Evolutionary conservation across 257 asterid genomes (phyloP), one percentile per base, ranked within the genome.

Genomic region (Nemophila menziesii): DNA sequence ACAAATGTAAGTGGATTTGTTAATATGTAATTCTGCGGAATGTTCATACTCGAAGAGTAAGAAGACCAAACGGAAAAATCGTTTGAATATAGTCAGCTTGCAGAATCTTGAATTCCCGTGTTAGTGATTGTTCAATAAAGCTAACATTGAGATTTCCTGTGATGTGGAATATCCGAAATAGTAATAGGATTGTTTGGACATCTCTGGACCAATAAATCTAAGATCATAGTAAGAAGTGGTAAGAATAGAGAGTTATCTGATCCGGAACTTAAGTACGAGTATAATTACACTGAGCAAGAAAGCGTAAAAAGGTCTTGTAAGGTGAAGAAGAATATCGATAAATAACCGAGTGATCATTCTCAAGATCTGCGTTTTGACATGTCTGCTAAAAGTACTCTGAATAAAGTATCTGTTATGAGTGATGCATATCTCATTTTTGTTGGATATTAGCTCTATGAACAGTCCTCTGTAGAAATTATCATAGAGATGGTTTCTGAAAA

Each of bases 71-170:
- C n/a, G 48, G 43, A 65, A 37, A 39, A 76, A 69, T 22, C 65
- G 55, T 51, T 33, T 79, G 43, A 49, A 59, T 2, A 39, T 79
- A 43, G 69, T 66, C 48, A n/a, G 86, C 79, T 6, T 83, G 90
- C 46, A 62, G 70, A 33, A 57, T 79, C 49, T 51, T 63, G 44
- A 51, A 62, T 42, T n/a, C 20, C 16, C 27, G 44, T 14, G 70
- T 75, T 0, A 71, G 74, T 16, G 80, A 78, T 53, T 82, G 94
- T 58, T 57, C 72, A 0, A 39, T 65, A 18, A 64, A 78, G 69
- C 40, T 82, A 57, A 70, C 63, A 49, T 46, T 79, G 62, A 69
- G 72, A 52, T 71, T 62, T 55, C 75, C 77, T 41, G 51, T 69
- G 8, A 5, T 60, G 20, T 54, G 61, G 72, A 75, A 61, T 20